Base-by-base conservation (phyloP, 2,329 filamentous ascomycete genomes). In the Daldinia sp. region DNA sequence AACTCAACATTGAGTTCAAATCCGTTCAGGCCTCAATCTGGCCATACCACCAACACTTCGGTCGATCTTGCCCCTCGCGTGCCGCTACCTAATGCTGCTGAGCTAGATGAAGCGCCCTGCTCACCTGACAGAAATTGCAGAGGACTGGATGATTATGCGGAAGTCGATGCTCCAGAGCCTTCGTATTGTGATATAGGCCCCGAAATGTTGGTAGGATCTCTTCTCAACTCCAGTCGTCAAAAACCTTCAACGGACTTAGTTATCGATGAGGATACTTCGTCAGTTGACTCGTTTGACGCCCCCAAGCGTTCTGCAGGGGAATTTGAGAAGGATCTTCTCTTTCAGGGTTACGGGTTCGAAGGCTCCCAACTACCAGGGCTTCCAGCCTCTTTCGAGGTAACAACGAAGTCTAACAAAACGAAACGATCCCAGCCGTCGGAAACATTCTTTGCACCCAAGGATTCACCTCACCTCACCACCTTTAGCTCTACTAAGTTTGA, bases 1-100 rank as follows among this genome's bases (percentile, higher is more conserved):
- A 79, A 78, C 13, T 82, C 82, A 3, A 82, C 80, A 56, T 72
- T 77, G 26, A 81, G 80, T 60, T 84, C 82, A 13, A 82, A 81
- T 51, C 75, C 76, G 3, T 81, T 80, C n/a, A 74, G 81, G 1
- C 81, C 82, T 0, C 78, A 78, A 30, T 85, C 83, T 1, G 79
- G 78, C 26, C 81, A 84, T 61, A 85, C 84, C 0, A 79, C 81
- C 7, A 81, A 79, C 30, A 85, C 83, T 0, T 85, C 83, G 0
- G 74, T 85, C 44, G 82, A 85, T 68, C 69, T 82, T 20, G 63
- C 73, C 2, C 73, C 76, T 35, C 62, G 66, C 20, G 60, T 70
- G n/a, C 71, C 74, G 7, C 62, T 65, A 18, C 20, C 65, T 2
- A 71, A 72, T 39, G 48, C 59, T 7, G 46, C 58, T 20, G 73